Percentiles rank a stretch among this genome's conserved stretches.
These are phyloP conservation scores for Fusarium beomiforme DNA, from an alignment of 2,329 filamentous ascomycete genomes.

Conservation along the genomic window DNA sequence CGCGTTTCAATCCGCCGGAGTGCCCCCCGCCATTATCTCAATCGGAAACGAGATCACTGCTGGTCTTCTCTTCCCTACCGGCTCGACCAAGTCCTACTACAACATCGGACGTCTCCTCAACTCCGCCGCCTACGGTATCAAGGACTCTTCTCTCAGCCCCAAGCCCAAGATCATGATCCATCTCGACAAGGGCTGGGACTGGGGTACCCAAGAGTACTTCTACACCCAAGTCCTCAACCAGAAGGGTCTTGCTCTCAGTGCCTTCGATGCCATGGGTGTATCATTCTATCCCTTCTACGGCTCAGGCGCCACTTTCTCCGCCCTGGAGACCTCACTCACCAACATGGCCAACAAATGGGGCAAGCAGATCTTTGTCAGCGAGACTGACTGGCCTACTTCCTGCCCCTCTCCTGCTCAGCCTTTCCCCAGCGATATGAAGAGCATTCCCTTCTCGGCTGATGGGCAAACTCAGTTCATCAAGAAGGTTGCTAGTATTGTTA, in stretches of 20 bases:
- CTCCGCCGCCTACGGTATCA: slow-evolving; percentile 71
- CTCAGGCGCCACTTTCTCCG: slow-evolving; percentile 64
- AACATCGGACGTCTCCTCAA: slow-evolving; percentile 73
- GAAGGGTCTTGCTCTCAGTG: slow-evolving; percentile 60
- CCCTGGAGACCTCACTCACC: slow-evolving; percentile 63
- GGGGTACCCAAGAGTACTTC: slow-evolving; percentile 71
- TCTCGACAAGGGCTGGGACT: slow-evolving; percentile 80
- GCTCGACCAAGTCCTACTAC: slow-evolving; percentile 61
- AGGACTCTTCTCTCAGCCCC: slow-evolving; percentile 65
- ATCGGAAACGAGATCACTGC: slow-evolving; percentile 79
- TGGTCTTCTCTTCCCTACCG: slow-evolving; percentile 72
- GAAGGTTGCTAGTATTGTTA: slow-evolving; percentile 66
- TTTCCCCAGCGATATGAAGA: slow-evolving; percentile 69
- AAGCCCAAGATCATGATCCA: slow-evolving; percentile 79
- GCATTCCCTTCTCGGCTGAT: slow-evolving; percentile 69
- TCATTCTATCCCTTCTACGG: slow-evolving; percentile 80
- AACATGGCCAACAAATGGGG: slow-evolving; percentile 70
- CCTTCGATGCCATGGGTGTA: slow-evolving; percentile 78
- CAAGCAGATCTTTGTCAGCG: slow-evolving; percentile 75
- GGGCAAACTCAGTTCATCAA: slow-evolving; percentile 72
- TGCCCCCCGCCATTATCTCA: slow-evolving; percentile 70
- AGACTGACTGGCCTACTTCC: slow-evolving; percentile 75
- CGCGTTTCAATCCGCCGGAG: slow-evolving; percentile 63
- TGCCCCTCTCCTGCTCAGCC: slow-evolving; percentile 67
- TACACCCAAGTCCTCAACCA: slow-evolving; percentile 66